These are phyloP conservation scores for Cyberlindnera misumaiensis DNA, from an alignment of 805 yeast species.

Conservation along the genomic window DNA sequence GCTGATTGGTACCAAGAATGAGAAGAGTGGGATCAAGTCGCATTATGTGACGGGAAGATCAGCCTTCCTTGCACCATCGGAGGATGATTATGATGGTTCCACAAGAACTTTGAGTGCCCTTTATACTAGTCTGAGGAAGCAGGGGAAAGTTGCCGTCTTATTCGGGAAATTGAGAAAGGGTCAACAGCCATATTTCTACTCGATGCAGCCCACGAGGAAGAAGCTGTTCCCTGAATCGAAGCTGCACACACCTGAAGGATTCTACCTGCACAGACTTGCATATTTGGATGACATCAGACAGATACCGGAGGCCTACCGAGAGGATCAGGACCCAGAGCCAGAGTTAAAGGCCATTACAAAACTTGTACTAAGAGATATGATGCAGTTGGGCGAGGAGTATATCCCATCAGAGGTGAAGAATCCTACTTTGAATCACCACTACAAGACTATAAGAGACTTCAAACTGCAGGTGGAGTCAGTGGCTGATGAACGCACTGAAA, in stretches of 20 bases:
- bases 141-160: slow-evolving; percentile 53
- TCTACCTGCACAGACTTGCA: slow-evolving; percentile 64
- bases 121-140: slow-evolving; percentile 49
- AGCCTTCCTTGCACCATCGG: slow-evolving; percentile 62
- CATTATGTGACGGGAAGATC: slow-evolving; percentile 50
- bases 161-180: slow-evolving; percentile 60
- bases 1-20: slow-evolving; percentile 59
- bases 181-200: slow-evolving; percentile 50
- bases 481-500: slow-evolving; percentile 1
- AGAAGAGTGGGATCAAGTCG: slow-evolving; percentile 36
- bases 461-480: slow-evolving; percentile 42
- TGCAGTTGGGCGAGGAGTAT: slow-evolving; percentile 40
- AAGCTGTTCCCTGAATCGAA: slow-evolving; percentile 1
- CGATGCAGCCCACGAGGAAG: slow-evolving; percentile 47
- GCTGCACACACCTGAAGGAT: slow-evolving; percentile 42
- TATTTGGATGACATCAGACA: slow-evolving; percentile 69
- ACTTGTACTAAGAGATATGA: slow-evolving; percentile 20
- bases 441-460: slow-evolving; percentile 54
- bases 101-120: slow-evolving; percentile 59
- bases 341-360: slow-evolving; percentile 16
- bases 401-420: slow-evolving; percentile 52
- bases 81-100: slow-evolving; percentile 54
- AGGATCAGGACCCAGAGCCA: slow-evolving; percentile 7
- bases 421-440: slow-evolving; percentile 64
- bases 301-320: slow-evolving; percentile 38